These are phyloP conservation scores for Parachaetomium inaequale DNA, from an alignment of 495 filamentous ascomycete species.

Conservation along the genomic window DNA sequence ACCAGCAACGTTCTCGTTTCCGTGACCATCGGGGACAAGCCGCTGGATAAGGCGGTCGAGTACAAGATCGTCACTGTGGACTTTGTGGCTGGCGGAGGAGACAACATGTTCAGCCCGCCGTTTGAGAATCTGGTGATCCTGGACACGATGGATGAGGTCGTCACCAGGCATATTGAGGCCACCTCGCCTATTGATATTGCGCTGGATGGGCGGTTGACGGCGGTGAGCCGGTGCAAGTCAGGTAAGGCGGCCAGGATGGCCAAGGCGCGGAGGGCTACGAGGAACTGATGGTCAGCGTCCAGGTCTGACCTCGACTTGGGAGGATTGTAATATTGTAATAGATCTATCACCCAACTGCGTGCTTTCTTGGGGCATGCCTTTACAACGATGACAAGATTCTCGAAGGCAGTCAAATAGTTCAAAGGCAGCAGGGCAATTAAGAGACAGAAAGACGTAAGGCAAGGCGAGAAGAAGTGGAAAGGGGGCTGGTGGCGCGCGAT, in stretches of 20 bases:
- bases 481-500: too few relatives aligned
- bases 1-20: constrained; percentile 36
- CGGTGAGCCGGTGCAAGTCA: constrained; percentile 15
- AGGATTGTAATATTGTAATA: neutral
- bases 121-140: constrained; percentile 38
- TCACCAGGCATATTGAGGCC: constrained; percentile 44
- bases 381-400: too few relatives aligned
- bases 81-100: constrained; percentile 53
- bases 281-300: neutral
- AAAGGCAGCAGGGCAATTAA: too few relatives aligned
- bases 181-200: constrained; percentile 44
- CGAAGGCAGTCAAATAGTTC: too few relatives aligned
- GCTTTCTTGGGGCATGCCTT: too few relatives aligned
- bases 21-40: constrained; percentile 39
- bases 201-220: constrained; percentile 48
- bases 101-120: constrained; percentile 47
- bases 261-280: neutral
- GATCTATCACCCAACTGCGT: too few relatives aligned
- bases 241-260: neutral
- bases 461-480: too few relatives aligned
- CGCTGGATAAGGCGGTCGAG: constrained; percentile 33
- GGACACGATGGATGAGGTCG: constrained; percentile 52
- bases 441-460: too few relatives aligned
- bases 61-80: constrained; percentile 55
- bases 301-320: neutral